A percentile compares a stretch with the other conserved stretches of the same genome.
Conservation (phyloP, 345 rosid genomes). For the Lepidium aucheri region DNA sequence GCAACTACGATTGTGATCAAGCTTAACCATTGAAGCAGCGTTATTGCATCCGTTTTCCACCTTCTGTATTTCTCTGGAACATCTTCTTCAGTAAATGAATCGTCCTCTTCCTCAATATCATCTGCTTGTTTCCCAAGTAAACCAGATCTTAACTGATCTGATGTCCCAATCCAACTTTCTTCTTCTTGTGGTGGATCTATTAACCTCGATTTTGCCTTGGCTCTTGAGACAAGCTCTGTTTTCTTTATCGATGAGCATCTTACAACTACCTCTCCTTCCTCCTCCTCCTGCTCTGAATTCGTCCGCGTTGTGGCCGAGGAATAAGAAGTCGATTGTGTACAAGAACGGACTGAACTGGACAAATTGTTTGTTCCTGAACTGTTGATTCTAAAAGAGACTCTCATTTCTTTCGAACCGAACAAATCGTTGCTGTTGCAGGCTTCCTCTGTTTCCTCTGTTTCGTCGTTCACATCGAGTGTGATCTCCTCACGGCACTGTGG, state of each 20-base stretch:
- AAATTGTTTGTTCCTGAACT: constrained; percentile 16
- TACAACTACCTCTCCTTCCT: constrained; percentile 28
- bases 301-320: constrained; percentile 23
- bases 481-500: constrained; percentile 34
- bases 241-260: constrained; percentile 40
- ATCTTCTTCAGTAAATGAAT: constrained; percentile 54
- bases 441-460: constrained; percentile 54
- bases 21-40: constrained; percentile 64
- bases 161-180: constrained; percentile 37
- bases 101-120: constrained; percentile 61
- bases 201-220: constrained; percentile 64
- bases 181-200: constrained; percentile 51
- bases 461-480: constrained; percentile 60
- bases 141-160: constrained; percentile 52
- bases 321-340: constrained; percentile 8
- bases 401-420: constrained; percentile 23
- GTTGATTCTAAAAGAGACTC: constrained; percentile 48
- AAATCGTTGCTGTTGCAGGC: not conserved
- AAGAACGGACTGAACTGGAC: constrained; percentile 12
- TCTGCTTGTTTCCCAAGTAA: constrained; percentile 23
- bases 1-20: constrained; percentile 42
- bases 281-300: constrained; percentile 18
- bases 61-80: constrained; percentile 56
- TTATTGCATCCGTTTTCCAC: constrained; percentile 28
- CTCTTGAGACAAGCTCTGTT: constrained; percentile 33